Base-by-base conservation (phyloP, 164 flowering plant genomes). In the Euptelea pleiosperma region DNA sequence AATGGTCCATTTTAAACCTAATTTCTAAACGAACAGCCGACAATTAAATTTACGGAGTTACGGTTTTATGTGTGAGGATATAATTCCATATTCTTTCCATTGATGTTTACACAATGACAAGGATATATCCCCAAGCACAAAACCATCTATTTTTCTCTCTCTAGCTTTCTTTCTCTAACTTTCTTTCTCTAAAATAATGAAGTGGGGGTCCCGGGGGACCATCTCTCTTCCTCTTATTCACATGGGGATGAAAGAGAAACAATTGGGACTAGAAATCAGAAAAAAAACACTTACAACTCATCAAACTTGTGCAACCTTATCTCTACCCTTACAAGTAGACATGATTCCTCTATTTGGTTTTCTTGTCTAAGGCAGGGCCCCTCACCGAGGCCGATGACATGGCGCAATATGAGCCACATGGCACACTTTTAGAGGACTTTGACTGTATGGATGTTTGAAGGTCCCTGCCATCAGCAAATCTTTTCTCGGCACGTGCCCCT, bases 141-240 rank as follows among this genome's bases (percentile, higher is more conserved):
- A 7, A 6, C 49, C 49, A 45, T 45, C 53, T 16, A 45, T 45
- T 34, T 16, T 39, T 51, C 39, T 4, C 21, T 52, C 39, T 31
- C 56, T n/a, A n/a, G n/a, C n/a, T n/a, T n/a, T n/a, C n/a, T n/a
- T n/a, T n/a, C n/a, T n/a, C n/a, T n/a, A n/a, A n/a, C n/a, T n/a
- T n/a, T n/a, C n/a, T n/a, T n/a, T 35, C 15, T 34, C 57, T 53
- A 18, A 53, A 34, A 53, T 53, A 53, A 53, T 53, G 24, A 52
- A 52, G 26, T 22, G n/a, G 57, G 55, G 42, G 57, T 35, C 57
- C 57, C 11, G n/a, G 57, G 55, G 42, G 57, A 53, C 57, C 57
- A 53, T 53, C 14, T 53, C 41, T 37, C 40, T 24, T 26, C 19
- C 21, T 22, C 57, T 35, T 12, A 34, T 34, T 51, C 39, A 51